Base-by-base conservation (phyloP, 1,284 basidiomycete species). In the Apiotrichum domesticum region DNA sequence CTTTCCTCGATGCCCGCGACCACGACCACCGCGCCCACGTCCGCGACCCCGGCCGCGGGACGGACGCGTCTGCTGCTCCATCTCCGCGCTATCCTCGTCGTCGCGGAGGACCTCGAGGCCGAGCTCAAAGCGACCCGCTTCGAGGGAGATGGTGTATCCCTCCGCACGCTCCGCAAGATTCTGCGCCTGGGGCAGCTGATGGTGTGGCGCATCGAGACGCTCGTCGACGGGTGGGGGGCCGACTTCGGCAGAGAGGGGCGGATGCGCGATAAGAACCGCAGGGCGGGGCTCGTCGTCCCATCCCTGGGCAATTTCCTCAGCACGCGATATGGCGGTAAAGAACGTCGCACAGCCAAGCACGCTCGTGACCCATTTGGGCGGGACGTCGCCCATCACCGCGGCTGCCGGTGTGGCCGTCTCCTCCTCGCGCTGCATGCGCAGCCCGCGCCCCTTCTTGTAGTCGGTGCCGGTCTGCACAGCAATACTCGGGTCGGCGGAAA, bases 121-220 rank as follows among this genome's bases (percentile, higher is more conserved):
- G 33, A 74, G 57, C 58, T 73, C 73, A 50, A 70, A 74, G 6
- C 73, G 59, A 34, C 67, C 70, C 3, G 73, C 73, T 63, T 73
- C 71, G 39, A 72, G 66, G 10, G 64, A 62, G 33, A 74, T 58
- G 1, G 67, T 55, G 51, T 72, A 71, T 8, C 73, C 73, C 48
- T 74, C 73, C 1, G 66, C 70, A 45, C 73, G 52, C 34, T 73
- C 66, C 1, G 62, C 63, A 46, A 67, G 64, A 44, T 42, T 41
- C 41, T 57, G 50, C 14, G 41, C 43, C 32, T 6, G 29, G 6
- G 34, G 51, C 4, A 14, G 46, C 21, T 10, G 42, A 44, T 32
- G 35, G 34, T 41, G 41, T 10, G 37, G 41, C 6, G 46, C 54
- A 6, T 56, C 54, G 42, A 54, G 51, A 8, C 59, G 56, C 48